Evolutionary conservation across 2,329 filamentous ascomycete species (phyloP), one percentile per base, ranked within the genome.

Genomic region (Fusarium globosum): DNA sequence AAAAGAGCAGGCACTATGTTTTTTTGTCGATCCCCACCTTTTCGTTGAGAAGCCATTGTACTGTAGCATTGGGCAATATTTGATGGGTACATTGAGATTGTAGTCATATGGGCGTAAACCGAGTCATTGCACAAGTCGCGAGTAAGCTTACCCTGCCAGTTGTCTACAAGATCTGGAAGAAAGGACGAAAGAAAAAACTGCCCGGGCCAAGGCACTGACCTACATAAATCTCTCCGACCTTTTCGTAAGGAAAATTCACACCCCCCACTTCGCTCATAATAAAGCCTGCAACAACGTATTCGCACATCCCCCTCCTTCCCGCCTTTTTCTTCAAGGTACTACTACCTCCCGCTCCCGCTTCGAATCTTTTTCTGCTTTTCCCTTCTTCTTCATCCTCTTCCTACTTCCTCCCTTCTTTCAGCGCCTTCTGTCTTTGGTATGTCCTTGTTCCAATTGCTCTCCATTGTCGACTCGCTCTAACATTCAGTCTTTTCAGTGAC

Each of bases 311-410:
- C 77, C 76, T 74, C 71, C 74, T 73, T 75, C 60, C 73, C 76
- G 75, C 75, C 71, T 79, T 72, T 75, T 77, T 65, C 75, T 71
- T 69, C 53, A 70, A 69, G 66, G 66, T 61, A 70, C 76, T 61
- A 70, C 76, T 77, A 76, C 77, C 74, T 79, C 76, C 74, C 72
- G 72, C 74, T 79, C 77, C 75, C 72, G 73, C 76, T 77, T 55
- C 77, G 71, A 78, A 73, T 78, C 73, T 72, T 76, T 77, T 65
- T 74, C 58, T 66, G 66, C 62, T 78, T 77, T 77, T 74, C 65
- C 66, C 62, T 73, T 74, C 62, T 73, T 74, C 74, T 68, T 67
- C 58, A 68, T 76, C 69, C 58, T 73, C 69, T 41, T 65, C 74
- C 30, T 58, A 56, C 45, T 62, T 62, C 62, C 55, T 65, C 63